Base-by-base conservation (phyloP, 225 moss, liverwort and hornwort genomes). In the Physcomitrellopsis africana region DNA sequence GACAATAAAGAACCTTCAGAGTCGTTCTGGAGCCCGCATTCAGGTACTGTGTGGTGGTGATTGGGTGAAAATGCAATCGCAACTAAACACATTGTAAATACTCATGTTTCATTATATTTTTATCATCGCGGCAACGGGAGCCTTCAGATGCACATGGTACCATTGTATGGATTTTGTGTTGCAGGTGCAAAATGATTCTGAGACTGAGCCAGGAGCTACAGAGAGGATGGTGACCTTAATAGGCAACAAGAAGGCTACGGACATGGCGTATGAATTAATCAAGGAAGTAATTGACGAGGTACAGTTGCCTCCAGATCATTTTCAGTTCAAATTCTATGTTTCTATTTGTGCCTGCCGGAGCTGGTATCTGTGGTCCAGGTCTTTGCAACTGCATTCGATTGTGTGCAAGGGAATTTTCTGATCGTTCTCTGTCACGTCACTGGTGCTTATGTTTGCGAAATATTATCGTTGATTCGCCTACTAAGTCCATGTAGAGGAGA, bases 271-370 rank as follows among this genome's bases (percentile, higher is more conserved):
- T 89, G 99, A 99, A 62, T 84, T 99, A 78, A 99, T 99, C 85
- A 99, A 99, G 89, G 99, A 99, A 90, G 99, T 99, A 60, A 99
- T 99, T 37, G 99, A 99, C 69, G 99, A 99, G 99, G 99, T 99
- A 92, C 76, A 83, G 37, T 79, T 85, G 27, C 79, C 72, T 57
- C 37, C 54, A 45, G 61, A 67, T 61, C 75, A 5, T 49, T 55
- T 73, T 42, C 27, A 60, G 67, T 77, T 81, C 67, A 44, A n/a
- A 61, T 63, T 3, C n/a, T 9, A 74, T 74, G 59, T 3, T 54
- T 9, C 53, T 54, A 17, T 51, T 10, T 61, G 60, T 74, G 67
- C 20, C 32, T 71, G 78, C 11, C 24, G 44, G 56, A 70, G 74
- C 43, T 74, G 47, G 19, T 49, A 14, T 59, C 54, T 63, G 45